Percentiles rank a stretch among this genome's conserved stretches.
These are phyloP conservation scores for Cordia subcordata DNA, from an alignment of 257 asterid genomes.

Conservation along the genomic window DNA sequence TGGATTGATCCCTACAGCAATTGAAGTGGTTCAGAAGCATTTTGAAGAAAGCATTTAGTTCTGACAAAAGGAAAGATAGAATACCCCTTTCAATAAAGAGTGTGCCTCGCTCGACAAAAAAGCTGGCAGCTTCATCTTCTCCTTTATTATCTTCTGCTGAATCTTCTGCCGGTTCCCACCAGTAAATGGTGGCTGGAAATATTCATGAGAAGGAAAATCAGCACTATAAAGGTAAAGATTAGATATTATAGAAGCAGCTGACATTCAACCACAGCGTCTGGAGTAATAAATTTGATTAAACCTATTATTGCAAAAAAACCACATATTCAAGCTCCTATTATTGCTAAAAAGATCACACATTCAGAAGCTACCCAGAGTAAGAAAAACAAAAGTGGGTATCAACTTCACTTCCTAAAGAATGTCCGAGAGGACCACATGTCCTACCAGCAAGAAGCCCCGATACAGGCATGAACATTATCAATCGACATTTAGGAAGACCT, in stretches of 20 bases:
- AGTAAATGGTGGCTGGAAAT: conserved; percentile 60
- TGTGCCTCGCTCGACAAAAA: conserved; percentile 73
- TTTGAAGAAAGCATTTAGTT: neutral
- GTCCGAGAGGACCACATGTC: neutral
- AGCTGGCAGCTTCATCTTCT: conserved; percentile 63
- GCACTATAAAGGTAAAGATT: neutral
- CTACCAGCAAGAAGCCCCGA: too few species aligned
- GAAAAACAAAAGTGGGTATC: too few species aligned
- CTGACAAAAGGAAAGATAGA: conserved; percentile 5
- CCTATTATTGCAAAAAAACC: too few species aligned
- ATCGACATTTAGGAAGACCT: neutral
- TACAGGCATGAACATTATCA: too few species aligned
- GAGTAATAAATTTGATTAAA: too few species aligned
- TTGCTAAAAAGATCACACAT: too few species aligned
- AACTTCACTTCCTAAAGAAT: too few species aligned
- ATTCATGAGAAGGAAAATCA: conserved; percentile 2
- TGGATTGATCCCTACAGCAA: too few species aligned
- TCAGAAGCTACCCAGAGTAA: too few species aligned
- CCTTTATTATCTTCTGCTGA: conserved; percentile 73
- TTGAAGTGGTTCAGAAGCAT: neutral
- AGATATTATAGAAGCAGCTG: too few species aligned
- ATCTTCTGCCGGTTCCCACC: conserved; percentile 60
- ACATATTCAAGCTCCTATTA: too few species aligned
- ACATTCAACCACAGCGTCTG: too few species aligned
- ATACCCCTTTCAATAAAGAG: conserved; percentile 72